Base-by-base conservation (phyloP, 805 yeast genomes). In the Starmera dryadoides region DNA sequence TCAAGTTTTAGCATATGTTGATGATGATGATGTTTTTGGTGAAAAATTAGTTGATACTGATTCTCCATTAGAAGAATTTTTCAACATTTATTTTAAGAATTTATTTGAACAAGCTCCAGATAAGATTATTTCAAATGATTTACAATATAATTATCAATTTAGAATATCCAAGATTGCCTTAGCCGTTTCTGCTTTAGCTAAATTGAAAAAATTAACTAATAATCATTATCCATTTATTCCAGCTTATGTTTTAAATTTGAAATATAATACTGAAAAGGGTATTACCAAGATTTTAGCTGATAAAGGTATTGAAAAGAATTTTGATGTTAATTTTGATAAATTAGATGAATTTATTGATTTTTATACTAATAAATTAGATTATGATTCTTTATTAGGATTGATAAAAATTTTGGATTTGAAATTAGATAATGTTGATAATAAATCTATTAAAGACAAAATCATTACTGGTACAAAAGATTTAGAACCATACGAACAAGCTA, bases 21-120 rank as follows among this genome's bases (percentile, higher is more conserved):
- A 70, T 15, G 86, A 79, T 42, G 58, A 62, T 5, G 89, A 83
- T 62, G 71, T 77, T 2, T 69, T 79, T 45, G 91, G 87, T 26
- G 68, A 68, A 21, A 60, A 63, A 30, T 53, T 69, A 30, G 46
- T 58, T 45, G 34, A 50, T 3, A 50, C 61, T 26, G 50, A 63
- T 30, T 54, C 64, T 15, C 67, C 79, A 36, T 48, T 79, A 35
- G 69, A 64, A 7, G 59, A 61, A 12, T 67, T 81, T 42, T 52
- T 64, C 17, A 59, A 60, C 3, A 70, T 64, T 34, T 77, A 71
- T 25, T 71, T 53, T 47, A 56, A 48, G 47, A 55, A 53, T 45
- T 56, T 56, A 45, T 55, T 41, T 52, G 68, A 40, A 56, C 78
- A 75, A 63, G 60, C 71, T 43, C 58, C 65, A 38, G 71, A 72